A percentile compares a stretch with the other conserved stretches of the same genome.
These are phyloP conservation scores for Aspergillus thermomutatus DNA, from an alignment of 2,329 filamentous ascomycete species.

Conservation along the genomic window DNA sequence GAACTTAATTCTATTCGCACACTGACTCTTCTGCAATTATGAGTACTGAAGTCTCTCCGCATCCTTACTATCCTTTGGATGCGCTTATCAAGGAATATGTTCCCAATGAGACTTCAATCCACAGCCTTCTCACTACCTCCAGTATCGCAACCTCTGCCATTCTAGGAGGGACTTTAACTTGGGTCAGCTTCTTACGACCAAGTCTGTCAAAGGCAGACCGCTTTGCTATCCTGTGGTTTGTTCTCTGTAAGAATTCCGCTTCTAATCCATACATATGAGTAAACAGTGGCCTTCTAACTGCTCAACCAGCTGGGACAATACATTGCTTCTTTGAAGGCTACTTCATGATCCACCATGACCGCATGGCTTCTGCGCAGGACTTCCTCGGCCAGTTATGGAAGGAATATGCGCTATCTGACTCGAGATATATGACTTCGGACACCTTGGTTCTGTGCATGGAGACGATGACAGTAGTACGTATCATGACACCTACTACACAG, in stretches of 20 bases:
- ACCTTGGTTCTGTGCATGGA: conserved; percentile 86
- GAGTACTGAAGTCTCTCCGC: conserved; percentile 26
- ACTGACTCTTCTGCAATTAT: conserved; percentile 1
- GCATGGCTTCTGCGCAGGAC: conserved; percentile 64
- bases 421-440: conserved; percentile 77
- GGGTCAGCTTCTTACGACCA: conserved; percentile 54
- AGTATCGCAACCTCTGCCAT: conserved; percentile 54
- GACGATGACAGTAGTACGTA: conserved; percentile 69
- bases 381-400: conserved; percentile 88
- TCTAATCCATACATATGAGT: not conserved
- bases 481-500: not conserved
- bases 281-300: not conserved
- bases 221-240: conserved; percentile 68
- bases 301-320: conserved; percentile 46
- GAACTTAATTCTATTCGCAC: not conserved
- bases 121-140: conserved; percentile 60
- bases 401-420: conserved; percentile 84
- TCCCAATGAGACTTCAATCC: conserved; percentile 61
- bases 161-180: conserved; percentile 54
- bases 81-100: conserved; percentile 61
- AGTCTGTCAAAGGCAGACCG: conserved; percentile 54
- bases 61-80: conserved; percentile 70
- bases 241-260: conserved; percentile 56
- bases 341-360: conserved; percentile 67
- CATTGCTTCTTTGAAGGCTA: conserved; percentile 86